Base-by-base conservation (phyloP, 1,139 yeast genomes). In the Ogataea hybrid region DNA sequence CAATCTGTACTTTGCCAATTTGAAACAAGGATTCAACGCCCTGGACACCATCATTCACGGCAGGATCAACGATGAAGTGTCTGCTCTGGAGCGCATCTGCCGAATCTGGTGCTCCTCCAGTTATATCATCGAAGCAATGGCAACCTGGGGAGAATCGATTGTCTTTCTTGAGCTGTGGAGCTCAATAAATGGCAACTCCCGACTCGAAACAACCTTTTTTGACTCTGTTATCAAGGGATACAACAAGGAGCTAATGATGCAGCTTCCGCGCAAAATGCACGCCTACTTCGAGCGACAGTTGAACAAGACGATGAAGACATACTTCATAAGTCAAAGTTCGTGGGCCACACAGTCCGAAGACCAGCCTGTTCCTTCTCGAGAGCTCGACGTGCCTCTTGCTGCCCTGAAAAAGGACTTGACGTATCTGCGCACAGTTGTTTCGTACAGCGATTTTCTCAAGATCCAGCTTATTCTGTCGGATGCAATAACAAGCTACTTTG, bases 91-190 rank as follows among this genome's bases (percentile, higher is more conserved):
- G 48, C 59, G 79, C 44, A 64, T 84, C 35, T 73, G 84, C 35
- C 70, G 84, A 43, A 64, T 82, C 18, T 75, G 75, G 58, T 82
- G 90, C 44, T 81, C 87, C 49, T 65, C 77, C 7, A 71, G 71
- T 43, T 82, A 68, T 48, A 68, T 79, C 4, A 65, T 70, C 12
- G 73, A 73, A 29, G 66, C 75, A 9, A 65, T 86, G 61, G 75
- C 71, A 29, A 67, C 67, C 39, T 84, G 92, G 90, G 77, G 81
- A 29, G 77, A 80, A 41, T 82, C 81, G 36, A 61, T 81, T 34
- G 70, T 81, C 9, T 85, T 82, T 56, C 65, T 84, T 14, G 85
- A 81, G 54, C 64, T 85, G 32, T 81, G 85, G 77, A 60, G 65
- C 25, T 49, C 59, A 7, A 45, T 62, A 8, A 59, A 54, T 25